These are phyloP conservation scores for Tilletia indica DNA, from an alignment of 1,284 basidiomycete species.

Conservation along the genomic window DNA sequence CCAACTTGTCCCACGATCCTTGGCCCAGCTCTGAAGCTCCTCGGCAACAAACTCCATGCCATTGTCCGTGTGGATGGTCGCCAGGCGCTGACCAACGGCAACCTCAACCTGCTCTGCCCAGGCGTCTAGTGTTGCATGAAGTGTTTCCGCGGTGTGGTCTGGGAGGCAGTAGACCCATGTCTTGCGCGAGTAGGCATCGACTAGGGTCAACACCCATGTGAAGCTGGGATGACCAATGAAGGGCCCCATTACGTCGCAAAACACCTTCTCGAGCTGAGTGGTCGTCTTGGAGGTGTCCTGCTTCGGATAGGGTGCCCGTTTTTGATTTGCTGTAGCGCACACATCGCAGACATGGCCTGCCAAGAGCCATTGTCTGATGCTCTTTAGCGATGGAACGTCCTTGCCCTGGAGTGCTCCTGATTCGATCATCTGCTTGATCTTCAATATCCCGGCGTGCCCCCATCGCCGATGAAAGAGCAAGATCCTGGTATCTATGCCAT, in stretches of 20 bases:
- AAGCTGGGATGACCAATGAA: neutral
- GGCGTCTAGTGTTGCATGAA: neutral
- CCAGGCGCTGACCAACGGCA: neutral
- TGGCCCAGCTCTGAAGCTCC: neutral
- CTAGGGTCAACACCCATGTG: neutral
- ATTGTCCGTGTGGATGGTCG: neutral
- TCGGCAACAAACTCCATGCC: constrained; percentile 5
- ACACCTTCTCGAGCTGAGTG: neutral
- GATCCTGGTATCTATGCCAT: no score
- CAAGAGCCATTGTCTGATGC: no score
- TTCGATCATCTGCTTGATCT: no score
- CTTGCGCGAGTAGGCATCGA: neutral
- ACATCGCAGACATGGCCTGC: neutral
- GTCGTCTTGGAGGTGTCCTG: neutral
- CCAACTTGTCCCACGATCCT: neutral
- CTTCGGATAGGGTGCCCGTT: neutral
- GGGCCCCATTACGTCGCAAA: neutral
- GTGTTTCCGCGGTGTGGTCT: neutral
- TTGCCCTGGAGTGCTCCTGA: no score
- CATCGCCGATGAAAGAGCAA: no score
- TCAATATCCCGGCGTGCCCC: no score
- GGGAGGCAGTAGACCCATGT: neutral
- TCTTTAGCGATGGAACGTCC: no score
- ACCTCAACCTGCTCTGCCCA: neutral
- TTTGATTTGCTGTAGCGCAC: neutral